Evolutionary conservation across 176 grass and related monocot species (phyloP).

Genomic region (Neostapfia colusana): DNA sequence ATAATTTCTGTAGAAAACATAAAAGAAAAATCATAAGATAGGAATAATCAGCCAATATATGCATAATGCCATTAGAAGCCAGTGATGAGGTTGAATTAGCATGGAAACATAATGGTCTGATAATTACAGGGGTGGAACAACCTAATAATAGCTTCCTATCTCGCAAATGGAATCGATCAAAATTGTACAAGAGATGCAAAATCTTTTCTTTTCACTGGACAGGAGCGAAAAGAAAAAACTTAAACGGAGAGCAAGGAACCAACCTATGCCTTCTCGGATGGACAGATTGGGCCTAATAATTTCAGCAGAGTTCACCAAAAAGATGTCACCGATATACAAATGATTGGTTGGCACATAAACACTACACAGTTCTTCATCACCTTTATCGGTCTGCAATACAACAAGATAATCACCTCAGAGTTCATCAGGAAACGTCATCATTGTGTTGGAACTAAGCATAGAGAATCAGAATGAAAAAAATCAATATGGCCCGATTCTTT

Average conservation of each 20-base stretch:
- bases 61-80: neutral
- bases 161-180: neutral
- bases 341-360: constrained; percentile 97
- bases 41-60: neutral
- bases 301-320: constrained; percentile 84
- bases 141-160: constrained; percentile 12
- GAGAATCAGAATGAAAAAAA: neutral
- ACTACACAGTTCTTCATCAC: constrained; percentile 96
- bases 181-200: neutral
- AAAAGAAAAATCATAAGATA: constrained; percentile 24
- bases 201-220: constrained; percentile 2
- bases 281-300: constrained; percentile 95
- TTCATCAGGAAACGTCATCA: constrained; percentile 4
- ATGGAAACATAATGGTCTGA: neutral
- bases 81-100: neutral
- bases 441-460: neutral
- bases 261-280: constrained; percentile 95
- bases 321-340: constrained; percentile 94
- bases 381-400: constrained; percentile 80
- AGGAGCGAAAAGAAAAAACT: neutral
- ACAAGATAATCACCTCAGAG: constrained; percentile 25
- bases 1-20: constrained; percentile 73
- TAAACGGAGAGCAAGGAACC: constrained; percentile 26
- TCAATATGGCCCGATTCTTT: neutral
- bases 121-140: neutral